phyloP scores from a whole-genome alignment of 2,329 filamentous ascomycete genomes.

The Cladophialophora immunda region DNA sequence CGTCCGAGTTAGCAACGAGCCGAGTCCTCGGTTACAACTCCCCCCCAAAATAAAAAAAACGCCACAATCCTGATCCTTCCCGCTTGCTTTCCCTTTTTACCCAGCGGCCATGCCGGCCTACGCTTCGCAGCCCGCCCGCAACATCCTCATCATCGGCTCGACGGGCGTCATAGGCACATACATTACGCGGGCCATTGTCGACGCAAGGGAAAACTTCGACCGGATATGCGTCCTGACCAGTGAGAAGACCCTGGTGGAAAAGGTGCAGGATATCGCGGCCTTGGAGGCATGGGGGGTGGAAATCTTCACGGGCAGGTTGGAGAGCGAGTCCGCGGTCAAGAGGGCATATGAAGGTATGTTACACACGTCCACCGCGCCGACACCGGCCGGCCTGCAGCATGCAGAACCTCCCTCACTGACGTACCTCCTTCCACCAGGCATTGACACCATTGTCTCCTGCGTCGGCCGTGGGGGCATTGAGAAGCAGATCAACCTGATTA shows the following conservation, averaged over 20 bases:
- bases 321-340: slow-evolving; percentile 60
- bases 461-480: slow-evolving; percentile 71
- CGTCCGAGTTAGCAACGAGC: neutral
- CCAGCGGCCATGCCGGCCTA: slow-evolving; percentile 36
- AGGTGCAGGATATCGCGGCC: slow-evolving; percentile 58
- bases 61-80: slow-evolving; percentile 19
- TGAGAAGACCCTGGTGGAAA: slow-evolving; percentile 58
- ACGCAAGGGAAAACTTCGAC: slow-evolving; percentile 55
- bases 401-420: slow-evolving; percentile 1
- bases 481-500: slow-evolving; percentile 69
- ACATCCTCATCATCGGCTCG: slow-evolving; percentile 63
- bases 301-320: slow-evolving; percentile 65
- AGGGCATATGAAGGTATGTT: slow-evolving; percentile 62
- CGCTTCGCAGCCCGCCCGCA: slow-evolving; percentile 42
- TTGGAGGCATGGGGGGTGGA: slow-evolving; percentile 59
- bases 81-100: neutral
- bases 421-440: slow-evolving; percentile 43
- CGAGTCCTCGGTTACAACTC: slow-evolving; percentile 2
- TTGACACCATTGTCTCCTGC: slow-evolving; percentile 72
- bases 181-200: slow-evolving; percentile 61
- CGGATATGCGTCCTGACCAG: slow-evolving; percentile 68
- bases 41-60: slow-evolving; percentile 16
- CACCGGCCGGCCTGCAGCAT: neutral
- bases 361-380: slow-evolving; percentile 1
- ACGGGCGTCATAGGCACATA: slow-evolving; percentile 62